Conservation (phyloP, 352 stramenopile genomes). For the Blastocystis sp. region DNA sequence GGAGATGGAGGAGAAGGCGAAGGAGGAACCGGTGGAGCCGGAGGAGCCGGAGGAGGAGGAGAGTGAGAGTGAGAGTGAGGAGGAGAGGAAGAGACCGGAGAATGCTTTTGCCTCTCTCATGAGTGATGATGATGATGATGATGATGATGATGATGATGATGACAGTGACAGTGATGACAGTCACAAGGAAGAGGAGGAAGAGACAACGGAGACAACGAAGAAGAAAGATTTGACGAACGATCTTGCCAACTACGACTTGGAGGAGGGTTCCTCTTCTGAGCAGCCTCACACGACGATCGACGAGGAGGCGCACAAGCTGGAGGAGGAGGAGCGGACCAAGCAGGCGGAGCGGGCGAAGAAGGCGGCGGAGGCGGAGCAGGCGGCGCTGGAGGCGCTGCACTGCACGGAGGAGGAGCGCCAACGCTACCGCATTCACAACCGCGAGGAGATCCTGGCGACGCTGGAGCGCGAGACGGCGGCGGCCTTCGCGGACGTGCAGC, state of each 20-base stretch:
- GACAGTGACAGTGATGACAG: conserved; percentile 73
- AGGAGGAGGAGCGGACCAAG: background rate
- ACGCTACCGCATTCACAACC: conserved; percentile 77
- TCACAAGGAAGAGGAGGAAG: conserved; percentile 69
- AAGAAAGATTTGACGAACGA: conserved; percentile 10
- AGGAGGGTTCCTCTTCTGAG: background rate
- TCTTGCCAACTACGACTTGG: background rate
- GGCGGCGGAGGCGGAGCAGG: background rate
- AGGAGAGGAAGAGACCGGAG: conserved; percentile 59
- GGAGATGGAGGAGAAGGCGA: conserved; percentile 54
- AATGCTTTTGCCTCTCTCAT: conserved; percentile 48
- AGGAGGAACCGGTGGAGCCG: conserved; percentile 71
- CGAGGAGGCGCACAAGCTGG: background rate
- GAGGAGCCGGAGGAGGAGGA: no score
- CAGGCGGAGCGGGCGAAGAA: background rate
- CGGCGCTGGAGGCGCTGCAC: background rate
- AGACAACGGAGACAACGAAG: background rate
- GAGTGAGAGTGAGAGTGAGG: conserved; percentile 73
- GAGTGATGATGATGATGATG: conserved; percentile 67
- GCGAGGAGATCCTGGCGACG: conserved; percentile 79
- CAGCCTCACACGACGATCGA: background rate
- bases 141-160: conserved; percentile 69
- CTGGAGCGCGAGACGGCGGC: conserved; percentile 75
- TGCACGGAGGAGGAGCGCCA: conserved; percentile 60
- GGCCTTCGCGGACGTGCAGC: conserved; percentile 69